A percentile compares a stretch with the other conserved stretches of the same genome.
phyloP scores from a whole-genome alignment of 257 asterid genomes.

The Handroanthus guayacan region DNA sequence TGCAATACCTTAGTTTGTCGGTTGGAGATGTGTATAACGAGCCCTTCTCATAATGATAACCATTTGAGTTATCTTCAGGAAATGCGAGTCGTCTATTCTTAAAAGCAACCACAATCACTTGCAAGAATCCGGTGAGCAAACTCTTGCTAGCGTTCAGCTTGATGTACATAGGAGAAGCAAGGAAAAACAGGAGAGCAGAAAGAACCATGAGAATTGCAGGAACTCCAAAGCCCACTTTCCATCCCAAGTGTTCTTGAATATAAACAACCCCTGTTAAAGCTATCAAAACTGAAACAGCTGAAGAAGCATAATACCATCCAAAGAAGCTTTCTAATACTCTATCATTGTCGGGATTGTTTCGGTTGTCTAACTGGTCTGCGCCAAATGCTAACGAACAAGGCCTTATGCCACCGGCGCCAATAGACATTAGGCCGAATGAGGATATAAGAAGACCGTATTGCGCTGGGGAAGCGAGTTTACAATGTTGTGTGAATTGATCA shows the following conservation, averaged over 20 bases:
- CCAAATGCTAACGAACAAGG: slow-evolving; percentile 78
- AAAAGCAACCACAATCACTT: slow-evolving; percentile 56
- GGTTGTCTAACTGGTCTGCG: slow-evolving; percentile 64
- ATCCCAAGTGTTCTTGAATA: slow-evolving; percentile 69
- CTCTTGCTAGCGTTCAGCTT: slow-evolving; percentile 45
- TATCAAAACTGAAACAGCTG: slow-evolving; percentile 51
- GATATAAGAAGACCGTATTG: slow-evolving; percentile 50
- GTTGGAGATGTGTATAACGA: slow-evolving; percentile 51
- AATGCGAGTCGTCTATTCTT: slow-evolving; percentile 48
- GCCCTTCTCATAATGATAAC: slow-evolving; percentile 46
- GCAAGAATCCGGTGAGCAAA: slow-evolving; percentile 51
- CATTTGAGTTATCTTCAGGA: slow-evolving; percentile 13
- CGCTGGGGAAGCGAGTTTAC: slow-evolving; percentile 48
- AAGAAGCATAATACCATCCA: slow-evolving; percentile 70
- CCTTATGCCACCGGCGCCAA: slow-evolving; percentile 77
- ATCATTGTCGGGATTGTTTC: slow-evolving; percentile 40
- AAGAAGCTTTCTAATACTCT: slow-evolving; percentile 60
- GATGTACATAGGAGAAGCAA: slow-evolving; percentile 60
- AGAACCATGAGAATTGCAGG: slow-evolving; percentile 63
- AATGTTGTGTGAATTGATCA: slow-evolving; percentile 30
- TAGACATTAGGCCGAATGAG: slow-evolving; percentile 61
- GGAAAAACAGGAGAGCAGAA: slow-evolving; percentile 53
- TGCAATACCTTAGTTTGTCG: slow-evolving; percentile 53
- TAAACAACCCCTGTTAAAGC: slow-evolving; percentile 66
- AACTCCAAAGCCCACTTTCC: slow-evolving; percentile 71